Evolutionary conservation across 1,284 basidiomycete species (phyloP).

Genomic region (Cutaneotrichosporon dermatis): DNA sequence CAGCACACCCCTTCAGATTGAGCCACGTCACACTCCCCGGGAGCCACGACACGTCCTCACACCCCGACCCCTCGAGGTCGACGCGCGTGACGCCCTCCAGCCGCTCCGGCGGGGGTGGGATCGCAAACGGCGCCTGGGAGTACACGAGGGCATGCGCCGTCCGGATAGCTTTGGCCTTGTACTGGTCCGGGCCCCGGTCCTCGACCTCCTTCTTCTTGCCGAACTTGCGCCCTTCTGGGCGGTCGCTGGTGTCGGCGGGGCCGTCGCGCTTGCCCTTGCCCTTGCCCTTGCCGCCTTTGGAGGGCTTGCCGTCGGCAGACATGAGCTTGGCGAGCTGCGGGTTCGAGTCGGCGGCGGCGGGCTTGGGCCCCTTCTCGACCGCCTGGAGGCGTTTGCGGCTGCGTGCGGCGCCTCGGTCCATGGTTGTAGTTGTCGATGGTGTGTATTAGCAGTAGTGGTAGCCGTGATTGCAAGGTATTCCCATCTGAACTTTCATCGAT

Average conservation of each 20-base stretch:
- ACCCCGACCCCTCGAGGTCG: slow-evolving; percentile 37
- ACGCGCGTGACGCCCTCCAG: slow-evolving; percentile 33
- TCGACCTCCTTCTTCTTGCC: slow-evolving; percentile 4
- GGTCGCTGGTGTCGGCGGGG: background rate
- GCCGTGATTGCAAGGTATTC: no score
- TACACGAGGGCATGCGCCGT: slow-evolving; percentile 36
- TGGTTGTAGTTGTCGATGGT: slow-evolving; percentile 7
- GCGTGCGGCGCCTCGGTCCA: slow-evolving; percentile 46
- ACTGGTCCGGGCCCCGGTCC: slow-evolving; percentile 31
- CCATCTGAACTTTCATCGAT: background rate
- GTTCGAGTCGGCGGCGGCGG: background rate
- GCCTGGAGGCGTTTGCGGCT: slow-evolving; percentile 29
- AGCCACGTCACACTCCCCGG: slow-evolving; percentile 39
- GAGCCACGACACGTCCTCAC: slow-evolving; percentile 37
- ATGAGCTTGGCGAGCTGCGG: slow-evolving; percentile 4
- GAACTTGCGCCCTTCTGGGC: background rate
- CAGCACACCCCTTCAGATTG: slow-evolving; percentile 34
- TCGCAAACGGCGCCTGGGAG: slow-evolving; percentile 25
- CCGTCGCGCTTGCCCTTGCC: slow-evolving; percentile 1
- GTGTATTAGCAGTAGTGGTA: background rate
- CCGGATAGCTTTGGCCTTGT: slow-evolving; percentile 42
- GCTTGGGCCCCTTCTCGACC: slow-evolving; percentile 6
- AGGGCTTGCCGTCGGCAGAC: background rate
- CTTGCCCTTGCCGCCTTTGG: background rate
- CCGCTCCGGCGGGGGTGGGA: slow-evolving; percentile 32